A percentile compares a stretch with the other conserved stretches of the same genome.
phyloP scores from a whole-genome alignment of 768 basidiomycete genomes.

The Ramaria rubella region DNA sequence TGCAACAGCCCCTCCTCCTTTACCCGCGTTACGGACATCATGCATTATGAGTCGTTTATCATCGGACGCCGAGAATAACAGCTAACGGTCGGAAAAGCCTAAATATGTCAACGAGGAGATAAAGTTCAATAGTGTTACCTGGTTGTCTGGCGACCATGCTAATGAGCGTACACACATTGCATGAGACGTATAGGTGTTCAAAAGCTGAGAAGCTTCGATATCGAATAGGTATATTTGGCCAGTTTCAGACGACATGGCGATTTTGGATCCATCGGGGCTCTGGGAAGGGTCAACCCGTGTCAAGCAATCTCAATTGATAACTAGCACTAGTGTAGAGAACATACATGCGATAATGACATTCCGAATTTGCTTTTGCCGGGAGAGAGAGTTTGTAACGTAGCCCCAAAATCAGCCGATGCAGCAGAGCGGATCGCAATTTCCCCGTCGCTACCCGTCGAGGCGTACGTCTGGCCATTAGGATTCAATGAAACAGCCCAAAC shows the following conservation, averaged over 20 bases:
- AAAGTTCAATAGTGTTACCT: constrained; percentile 37
- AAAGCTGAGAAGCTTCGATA: constrained; percentile 56
- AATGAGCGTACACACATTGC: constrained; percentile 85
- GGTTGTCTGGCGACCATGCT: constrained; percentile 85
- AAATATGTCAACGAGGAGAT: neutral
- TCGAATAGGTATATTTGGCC: constrained; percentile 90
- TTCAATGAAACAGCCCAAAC: constrained; percentile 85
- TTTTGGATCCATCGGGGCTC: constrained; percentile 82
- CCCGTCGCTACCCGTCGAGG: constrained; percentile 65
- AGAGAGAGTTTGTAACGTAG: constrained; percentile 47
- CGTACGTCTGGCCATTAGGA: constrained; percentile 66
- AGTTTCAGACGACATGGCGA: constrained; percentile 78
- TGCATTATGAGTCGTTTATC: constrained; percentile 88
- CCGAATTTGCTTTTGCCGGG: constrained; percentile 74
- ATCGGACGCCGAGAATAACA: constrained; percentile 85
- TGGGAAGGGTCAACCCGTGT: constrained; percentile 28
- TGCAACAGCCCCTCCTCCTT: constrained; percentile 72
- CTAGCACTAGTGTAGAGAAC: too few relatives aligned
- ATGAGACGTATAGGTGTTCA: constrained; percentile 75
- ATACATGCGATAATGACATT: constrained; percentile 64
- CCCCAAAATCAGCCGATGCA: constrained; percentile 57
- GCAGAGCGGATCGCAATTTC: constrained; percentile 71
- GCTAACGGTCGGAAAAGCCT: constrained; percentile 34
- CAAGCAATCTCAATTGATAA: too few relatives aligned
- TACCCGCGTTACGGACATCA: constrained; percentile 71